A percentile compares a stretch with the other conserved stretches of the same genome.
These are phyloP conservation scores for Ceriops tagal DNA, from an alignment of 345 rosid species.

Conservation along the genomic window DNA sequence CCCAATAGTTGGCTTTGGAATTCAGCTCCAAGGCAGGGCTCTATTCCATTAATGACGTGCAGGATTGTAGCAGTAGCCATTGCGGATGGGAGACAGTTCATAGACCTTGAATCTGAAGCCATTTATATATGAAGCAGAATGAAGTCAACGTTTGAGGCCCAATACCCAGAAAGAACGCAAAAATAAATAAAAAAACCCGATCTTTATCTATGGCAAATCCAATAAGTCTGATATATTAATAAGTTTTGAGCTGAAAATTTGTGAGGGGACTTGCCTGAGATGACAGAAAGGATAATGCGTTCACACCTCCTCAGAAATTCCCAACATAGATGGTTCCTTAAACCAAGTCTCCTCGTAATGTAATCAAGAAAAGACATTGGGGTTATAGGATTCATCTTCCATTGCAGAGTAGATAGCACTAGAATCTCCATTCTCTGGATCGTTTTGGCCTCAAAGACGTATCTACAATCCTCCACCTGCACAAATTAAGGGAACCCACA, in stretches of 20 bases:
- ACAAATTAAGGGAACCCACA: constrained; percentile 15
- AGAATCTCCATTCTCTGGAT: constrained; percentile 94
- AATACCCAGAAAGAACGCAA: not conserved
- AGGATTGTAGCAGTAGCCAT: constrained; percentile 86
- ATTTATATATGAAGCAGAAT: not conserved
- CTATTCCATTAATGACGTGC: constrained; percentile 56
- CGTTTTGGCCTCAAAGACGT: constrained; percentile 73
- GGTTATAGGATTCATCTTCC: constrained; percentile 91
- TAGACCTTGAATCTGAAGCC: constrained; percentile 62
- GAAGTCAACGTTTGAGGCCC: no score
- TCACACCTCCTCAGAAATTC: constrained; percentile 69
- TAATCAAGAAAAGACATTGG: constrained; percentile 82
- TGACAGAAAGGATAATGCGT: constrained; percentile 50
- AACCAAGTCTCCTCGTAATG: constrained; percentile 65
- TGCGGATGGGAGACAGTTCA: constrained; percentile 65
- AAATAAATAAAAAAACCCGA: not conserved
- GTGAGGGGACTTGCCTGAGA: constrained; percentile 49
- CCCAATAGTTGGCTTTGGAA: constrained; percentile 52
- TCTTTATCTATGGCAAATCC: not conserved
- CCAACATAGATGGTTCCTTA: constrained; percentile 57
- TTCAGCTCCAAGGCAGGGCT: constrained; percentile 42
- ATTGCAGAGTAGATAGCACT: constrained; percentile 71
- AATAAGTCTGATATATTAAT: not conserved
- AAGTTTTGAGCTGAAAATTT: not conserved
- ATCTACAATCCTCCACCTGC: constrained; percentile 70